Base-by-base conservation (phyloP, 148 eudicot species). In the Rhododendron molle region DNA sequence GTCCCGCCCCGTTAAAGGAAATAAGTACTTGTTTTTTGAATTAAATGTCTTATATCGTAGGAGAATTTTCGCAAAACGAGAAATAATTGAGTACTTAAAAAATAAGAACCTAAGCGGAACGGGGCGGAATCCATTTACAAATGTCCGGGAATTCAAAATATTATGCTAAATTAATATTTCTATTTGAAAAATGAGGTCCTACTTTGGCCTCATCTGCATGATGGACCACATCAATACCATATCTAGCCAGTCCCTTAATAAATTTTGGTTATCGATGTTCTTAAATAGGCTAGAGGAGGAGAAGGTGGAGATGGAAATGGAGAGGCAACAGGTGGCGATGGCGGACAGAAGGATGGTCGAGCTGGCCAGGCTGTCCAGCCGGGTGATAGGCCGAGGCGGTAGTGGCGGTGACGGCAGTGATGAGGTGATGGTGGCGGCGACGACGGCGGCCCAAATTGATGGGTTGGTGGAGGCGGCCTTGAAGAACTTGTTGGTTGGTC, bases 281-380 rank as follows among this genome's bases (percentile, higher is more conserved):
- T 28, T 13, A 3, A 26, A 30, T 13, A 71, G 76, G 91, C 9
- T 58, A 7, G 97, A 93, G 86, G 95, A 94, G 71, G 90, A 87
- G 69, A 93, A 50, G 84, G 95, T 93, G 38, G 96, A 93, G 89
- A 92, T 92, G 80, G 95, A 92, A 65, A 85, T 93, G 93, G 96
- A 94, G 86, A 91, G 96, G 89, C 91, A 86, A 36, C 98, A 95
- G 44, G 93, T 92, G 79, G 89, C 84, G 3, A n/a, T 93, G 20
- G 92, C 93, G 7, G 92, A 91, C 56, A 34, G 89, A 80, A 89
- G 83, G 87, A 90, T 90, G 88, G 88, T 92, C 36, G 90, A 91
- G 88, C 60, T 91, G 76, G 92, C 92, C 11, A 80, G 85, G 26
- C 21, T 84, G 44, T 49, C 84, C 65, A 60, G 34, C 47, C 79